Evolutionary conservation across 306 rosid species (phyloP).

Genomic region (Quercus ilex): DNA sequence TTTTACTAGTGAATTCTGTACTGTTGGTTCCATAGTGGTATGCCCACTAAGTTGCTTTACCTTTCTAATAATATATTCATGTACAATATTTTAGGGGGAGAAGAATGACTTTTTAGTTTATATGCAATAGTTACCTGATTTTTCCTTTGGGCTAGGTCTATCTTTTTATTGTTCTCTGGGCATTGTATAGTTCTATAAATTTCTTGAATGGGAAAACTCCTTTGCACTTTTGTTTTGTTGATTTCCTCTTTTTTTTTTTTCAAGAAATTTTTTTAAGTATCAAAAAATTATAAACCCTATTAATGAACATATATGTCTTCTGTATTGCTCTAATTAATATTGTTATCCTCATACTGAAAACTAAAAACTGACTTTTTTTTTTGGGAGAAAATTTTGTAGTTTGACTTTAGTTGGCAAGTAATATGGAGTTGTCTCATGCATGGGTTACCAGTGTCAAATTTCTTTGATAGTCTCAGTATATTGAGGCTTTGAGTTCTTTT

Average conservation of each 20-base stretch:
- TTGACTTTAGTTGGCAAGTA: slow-evolving; percentile 63
- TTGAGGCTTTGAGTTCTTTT: not conserved
- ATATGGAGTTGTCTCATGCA: slow-evolving; percentile 76
- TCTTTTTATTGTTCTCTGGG: not conserved
- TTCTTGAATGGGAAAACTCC: not conserved
- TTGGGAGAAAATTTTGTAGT: slow-evolving; percentile 44
- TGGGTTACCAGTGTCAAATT: slow-evolving; percentile 49
- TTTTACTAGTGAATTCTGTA: slow-evolving; percentile 5
- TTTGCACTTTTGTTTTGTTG: not conserved
- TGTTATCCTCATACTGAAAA: not conserved
- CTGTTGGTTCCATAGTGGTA: slow-evolving; percentile 6
- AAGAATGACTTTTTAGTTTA: slow-evolving; percentile 55
- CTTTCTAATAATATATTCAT: not conserved
- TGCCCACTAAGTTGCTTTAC: slow-evolving; percentile 1
- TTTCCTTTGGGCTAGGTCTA: not conserved
- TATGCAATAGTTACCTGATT: slow-evolving; percentile 3
- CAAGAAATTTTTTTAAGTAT: not conserved
- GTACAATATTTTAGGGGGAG: slow-evolving; percentile 58
- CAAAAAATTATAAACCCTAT: not conserved
- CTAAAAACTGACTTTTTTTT: slow-evolving; percentile 10
- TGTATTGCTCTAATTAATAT: not conserved
- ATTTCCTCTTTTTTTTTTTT: not conserved
- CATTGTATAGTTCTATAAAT: not conserved
- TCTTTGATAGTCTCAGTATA: not conserved
- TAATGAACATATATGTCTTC: not conserved